Percentiles rank a stretch among this genome's conserved stretches.
Evolutionary conservation across 768 basidiomycete species (phyloP).

Genomic region (Basidioascus undulatus): DNA sequence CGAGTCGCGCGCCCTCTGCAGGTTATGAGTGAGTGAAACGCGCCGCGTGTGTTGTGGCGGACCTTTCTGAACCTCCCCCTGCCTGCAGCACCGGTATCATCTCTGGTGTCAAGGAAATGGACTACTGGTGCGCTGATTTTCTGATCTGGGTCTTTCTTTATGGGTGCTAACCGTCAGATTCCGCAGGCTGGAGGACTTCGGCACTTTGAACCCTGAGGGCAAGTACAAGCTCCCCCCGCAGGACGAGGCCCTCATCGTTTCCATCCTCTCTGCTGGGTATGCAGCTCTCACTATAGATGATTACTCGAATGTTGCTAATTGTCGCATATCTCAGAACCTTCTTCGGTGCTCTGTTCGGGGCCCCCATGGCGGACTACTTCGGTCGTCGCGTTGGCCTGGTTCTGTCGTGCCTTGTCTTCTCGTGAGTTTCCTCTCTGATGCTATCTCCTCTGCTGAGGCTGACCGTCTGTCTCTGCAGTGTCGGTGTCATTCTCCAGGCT

Average conservation of each 20-base stretch:
- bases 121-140: too few species aligned
- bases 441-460: neutral
- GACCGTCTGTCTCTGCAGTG: too few species aligned
- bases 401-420: conserved; percentile 11
- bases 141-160: too few species aligned
- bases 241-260: conserved; percentile 28
- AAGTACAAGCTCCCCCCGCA: neutral
- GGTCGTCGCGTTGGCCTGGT: conserved; percentile 25
- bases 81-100: conserved; percentile 62
- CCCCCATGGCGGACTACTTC: conserved; percentile 30
- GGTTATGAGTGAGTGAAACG: too few species aligned
- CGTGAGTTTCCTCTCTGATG: neutral
- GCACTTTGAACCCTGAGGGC: neutral
- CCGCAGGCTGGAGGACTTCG: conserved; percentile 14
- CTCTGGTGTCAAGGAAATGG: conserved; percentile 52
- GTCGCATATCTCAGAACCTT: conserved; percentile 68
- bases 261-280: too few species aligned
- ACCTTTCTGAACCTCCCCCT: conserved; percentile 11
- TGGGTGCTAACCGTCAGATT: conserved; percentile 39
- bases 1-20: too few species aligned
- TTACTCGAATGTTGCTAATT: too few species aligned
- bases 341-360: conserved; percentile 35
- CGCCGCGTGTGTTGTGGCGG: too few species aligned
- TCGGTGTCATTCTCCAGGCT: conserved; percentile 44
- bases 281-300: too few species aligned